Evolutionary conservation across 2,329 filamentous ascomycete genomes (phyloP), one percentile per base, ranked within the genome.

Genomic region (Boeremia lycopersici): DNA sequence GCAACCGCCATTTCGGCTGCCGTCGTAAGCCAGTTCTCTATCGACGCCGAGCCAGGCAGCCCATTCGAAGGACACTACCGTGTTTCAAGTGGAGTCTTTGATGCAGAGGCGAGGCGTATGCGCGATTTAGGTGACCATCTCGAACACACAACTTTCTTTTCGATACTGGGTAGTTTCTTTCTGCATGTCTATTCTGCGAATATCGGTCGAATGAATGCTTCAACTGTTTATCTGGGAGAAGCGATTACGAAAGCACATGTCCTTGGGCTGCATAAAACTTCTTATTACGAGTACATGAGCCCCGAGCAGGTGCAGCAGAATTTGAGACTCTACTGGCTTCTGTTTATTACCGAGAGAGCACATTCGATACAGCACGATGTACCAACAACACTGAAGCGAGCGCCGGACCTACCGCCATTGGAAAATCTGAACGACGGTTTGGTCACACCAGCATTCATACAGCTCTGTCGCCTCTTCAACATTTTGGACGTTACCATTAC

Each of bases 361-460:
- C 71, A 74, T 34, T 73, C 71, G 1, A 67, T 74, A 11, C 71
- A 74, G 42, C 69, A 74, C 45, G 71, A 74, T 47, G 68, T 74
- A 7, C 71, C 71, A 0, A 70, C 65, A 8, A 69, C 62, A 35
- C 51, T 74, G 5, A 71, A 69, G 44, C 64, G 71, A 36, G 61
- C 69, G 1, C 59, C 68, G 0, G 67, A 71, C 23, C 60, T 74
- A 6, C 68, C 70, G 5, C 47, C 55, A 2, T 38, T 73, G 8
- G 70, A 70, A 35, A 61, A 74, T 34, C 52, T 71, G 2, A 61
- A 69, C 15, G 70, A 74, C 47, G 70, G 71, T 15, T 62, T 64
- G 5, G 62, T 73, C 10, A 68, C 69, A 2, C 67, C 70, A 5
- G 68, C 70, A 6, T 74, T 73, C 43, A 61, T 74, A 6, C 70